These are phyloP conservation scores for Musa beccarii DNA, from an alignment of 176 grass and related monocot species.

Conservation along the genomic window DNA sequence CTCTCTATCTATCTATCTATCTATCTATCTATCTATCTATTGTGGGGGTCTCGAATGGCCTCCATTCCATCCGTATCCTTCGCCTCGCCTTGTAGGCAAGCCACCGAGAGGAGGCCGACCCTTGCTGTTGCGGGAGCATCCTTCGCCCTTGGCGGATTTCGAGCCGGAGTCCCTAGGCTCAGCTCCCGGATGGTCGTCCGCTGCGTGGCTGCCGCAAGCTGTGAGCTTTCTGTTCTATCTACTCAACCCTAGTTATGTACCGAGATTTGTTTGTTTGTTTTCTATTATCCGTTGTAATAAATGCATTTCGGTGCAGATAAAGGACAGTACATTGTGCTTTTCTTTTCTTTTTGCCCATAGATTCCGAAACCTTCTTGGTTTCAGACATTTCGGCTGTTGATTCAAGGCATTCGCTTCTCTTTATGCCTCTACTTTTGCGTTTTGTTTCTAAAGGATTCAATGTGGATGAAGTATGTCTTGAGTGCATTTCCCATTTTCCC, in stretches of 20 bases:
- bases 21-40: too few species aligned
- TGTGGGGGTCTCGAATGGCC: conserved; percentile 32
- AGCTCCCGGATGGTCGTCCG: conserved; percentile 16
- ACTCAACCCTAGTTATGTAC: background rate
- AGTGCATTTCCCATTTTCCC: too few species aligned
- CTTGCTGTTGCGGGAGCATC: background rate
- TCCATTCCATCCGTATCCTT: conserved; percentile 61
- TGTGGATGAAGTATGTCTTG: too few species aligned
- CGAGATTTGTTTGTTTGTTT: background rate
- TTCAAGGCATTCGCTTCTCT: too few species aligned
- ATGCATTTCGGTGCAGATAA: background rate
- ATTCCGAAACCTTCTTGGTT: too few species aligned
- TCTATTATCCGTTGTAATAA: background rate
- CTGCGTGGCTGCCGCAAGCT: conserved; percentile 39
- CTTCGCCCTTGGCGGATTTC: conserved; percentile 2
- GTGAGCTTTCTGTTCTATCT: conserved; percentile 39
- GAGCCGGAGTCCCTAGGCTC: conserved; percentile 4
- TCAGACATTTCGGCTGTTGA: too few species aligned
- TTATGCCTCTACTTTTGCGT: too few species aligned
- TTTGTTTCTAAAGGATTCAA: too few species aligned
- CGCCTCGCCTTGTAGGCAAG: conserved; percentile 39
- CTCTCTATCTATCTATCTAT: background rate
- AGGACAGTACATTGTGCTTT: too few species aligned
- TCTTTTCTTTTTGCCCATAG: too few species aligned
- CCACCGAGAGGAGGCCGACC: conserved; percentile 39